Percentiles rank a stretch among this genome's conserved stretches.
Evolutionary conservation across 2,329 filamentous ascomycete species (phyloP).

Genomic region (Epichloe bromicola): DNA sequence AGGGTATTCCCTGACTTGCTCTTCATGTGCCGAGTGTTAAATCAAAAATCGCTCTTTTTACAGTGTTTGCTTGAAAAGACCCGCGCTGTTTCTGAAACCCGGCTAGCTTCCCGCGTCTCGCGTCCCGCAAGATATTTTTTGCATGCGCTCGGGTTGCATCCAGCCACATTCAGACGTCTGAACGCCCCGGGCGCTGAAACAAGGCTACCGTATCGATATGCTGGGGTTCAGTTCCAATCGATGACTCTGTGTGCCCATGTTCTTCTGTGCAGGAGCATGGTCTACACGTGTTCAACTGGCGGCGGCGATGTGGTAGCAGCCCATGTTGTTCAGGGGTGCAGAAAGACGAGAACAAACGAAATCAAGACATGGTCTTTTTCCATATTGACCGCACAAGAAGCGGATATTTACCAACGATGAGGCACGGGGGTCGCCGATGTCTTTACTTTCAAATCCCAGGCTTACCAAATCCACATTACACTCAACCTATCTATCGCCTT

Average conservation of each 20-base stretch:
- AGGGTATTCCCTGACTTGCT: too few species aligned
- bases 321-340: slow-evolving; percentile 1
- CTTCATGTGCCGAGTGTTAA: neutral
- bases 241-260: neutral
- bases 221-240: neutral
- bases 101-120: neutral
- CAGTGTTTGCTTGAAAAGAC: neutral
- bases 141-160: neutral
- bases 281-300: slow-evolving; percentile 3
- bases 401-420: neutral
- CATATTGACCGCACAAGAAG: neutral
- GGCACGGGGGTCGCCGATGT: neutral
- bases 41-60: neutral
- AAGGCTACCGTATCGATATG: neutral
- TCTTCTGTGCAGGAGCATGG: slow-evolving; percentile 1
- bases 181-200: neutral
- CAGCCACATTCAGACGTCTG: neutral
- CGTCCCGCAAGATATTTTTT: neutral
- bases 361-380: neutral
- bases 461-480: neutral
- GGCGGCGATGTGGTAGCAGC: neutral
- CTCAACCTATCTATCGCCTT: neutral
- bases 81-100: neutral
- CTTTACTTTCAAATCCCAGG: neutral
- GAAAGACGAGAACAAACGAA: neutral